A percentile compares a stretch with the other conserved stretches of the same genome.
phyloP scores from a whole-genome alignment of 2,329 filamentous ascomycete genomes.

The Trichoderma atroviride region DNA sequence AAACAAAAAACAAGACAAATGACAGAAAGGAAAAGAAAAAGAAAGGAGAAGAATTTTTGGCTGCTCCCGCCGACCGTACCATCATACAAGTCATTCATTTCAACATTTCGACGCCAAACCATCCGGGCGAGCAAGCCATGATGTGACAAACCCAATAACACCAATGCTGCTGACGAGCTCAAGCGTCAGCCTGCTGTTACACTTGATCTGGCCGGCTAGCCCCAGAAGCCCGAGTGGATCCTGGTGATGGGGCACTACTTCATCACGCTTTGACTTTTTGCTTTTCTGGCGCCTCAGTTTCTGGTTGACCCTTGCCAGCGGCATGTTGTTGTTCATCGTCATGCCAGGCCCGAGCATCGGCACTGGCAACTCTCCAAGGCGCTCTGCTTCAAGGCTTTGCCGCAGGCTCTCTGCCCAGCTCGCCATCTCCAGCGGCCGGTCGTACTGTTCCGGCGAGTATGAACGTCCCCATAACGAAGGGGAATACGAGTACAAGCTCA shows the following conservation, averaged over 20 bases:
- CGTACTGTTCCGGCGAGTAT: constrained; percentile 32
- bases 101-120: constrained; percentile 5
- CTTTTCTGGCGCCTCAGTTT: constrained; percentile 4
- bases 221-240: constrained; percentile 81
- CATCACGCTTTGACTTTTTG: constrained; percentile 20
- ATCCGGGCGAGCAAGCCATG: constrained; percentile 56
- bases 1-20: background rate
- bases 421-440: constrained; percentile 40
- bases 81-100: background rate
- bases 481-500: background rate
- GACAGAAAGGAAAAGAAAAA: background rate
- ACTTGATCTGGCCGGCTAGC: constrained; percentile 66
- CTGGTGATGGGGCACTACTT: constrained; percentile 46
- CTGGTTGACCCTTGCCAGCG: constrained; percentile 24
- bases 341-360: constrained; percentile 2
- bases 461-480: constrained; percentile 25
- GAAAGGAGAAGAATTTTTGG: background rate
- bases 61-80: background rate
- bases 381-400: constrained; percentile 41
- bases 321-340: constrained; percentile 20
- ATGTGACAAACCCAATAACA: constrained; percentile 70
- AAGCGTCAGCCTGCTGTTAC: constrained; percentile 67
- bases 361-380: constrained; percentile 30
- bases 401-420: constrained; percentile 44
- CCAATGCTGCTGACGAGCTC: constrained; percentile 76